Evolutionary conservation across 495 filamentous ascomycete species (phyloP).

Genomic region (Penicillium silybi): DNA sequence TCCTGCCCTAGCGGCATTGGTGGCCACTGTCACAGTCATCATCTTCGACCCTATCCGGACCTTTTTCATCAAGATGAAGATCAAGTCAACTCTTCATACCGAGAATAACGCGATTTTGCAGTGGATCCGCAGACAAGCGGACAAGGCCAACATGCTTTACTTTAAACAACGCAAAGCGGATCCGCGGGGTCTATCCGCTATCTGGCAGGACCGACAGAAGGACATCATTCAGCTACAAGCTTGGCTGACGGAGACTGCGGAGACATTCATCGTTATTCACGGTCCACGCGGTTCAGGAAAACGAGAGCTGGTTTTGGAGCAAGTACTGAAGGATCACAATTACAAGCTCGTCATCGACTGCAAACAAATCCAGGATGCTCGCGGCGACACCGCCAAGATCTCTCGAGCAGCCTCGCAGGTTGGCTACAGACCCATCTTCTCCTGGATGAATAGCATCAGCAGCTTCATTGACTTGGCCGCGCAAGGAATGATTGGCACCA

Average conservation of each 20-base stretch:
- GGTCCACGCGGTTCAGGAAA: conserved; percentile 91
- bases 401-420: conserved; percentile 75
- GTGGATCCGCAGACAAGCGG: conserved; percentile 78
- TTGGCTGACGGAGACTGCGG: conserved; percentile 82
- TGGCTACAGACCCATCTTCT: conserved; percentile 91
- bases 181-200: conserved; percentile 66
- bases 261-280: conserved; percentile 92
- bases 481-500: conserved; percentile 89
- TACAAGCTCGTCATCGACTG: conserved; percentile 90
- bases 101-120: conserved; percentile 65
- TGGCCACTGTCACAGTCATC: conserved; percentile 82
- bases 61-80: conserved; percentile 84
- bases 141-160: conserved; percentile 59
- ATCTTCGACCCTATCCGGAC: conserved; percentile 91
- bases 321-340: conserved; percentile 69
- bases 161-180: conserved; percentile 53
- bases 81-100: conserved; percentile 71
- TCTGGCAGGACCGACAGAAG: conserved; percentile 84
- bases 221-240: conserved; percentile 74
- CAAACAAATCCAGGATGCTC: conserved; percentile 87
- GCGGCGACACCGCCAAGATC: conserved; percentile 87
- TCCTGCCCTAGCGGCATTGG: conserved; percentile 69
- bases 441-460: conserved; percentile 92
- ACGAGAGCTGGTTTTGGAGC: conserved; percentile 79
- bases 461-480: conserved; percentile 88